phyloP scores from a whole-genome alignment of 805 yeast genomes.

The Candida ulmi region DNA sequence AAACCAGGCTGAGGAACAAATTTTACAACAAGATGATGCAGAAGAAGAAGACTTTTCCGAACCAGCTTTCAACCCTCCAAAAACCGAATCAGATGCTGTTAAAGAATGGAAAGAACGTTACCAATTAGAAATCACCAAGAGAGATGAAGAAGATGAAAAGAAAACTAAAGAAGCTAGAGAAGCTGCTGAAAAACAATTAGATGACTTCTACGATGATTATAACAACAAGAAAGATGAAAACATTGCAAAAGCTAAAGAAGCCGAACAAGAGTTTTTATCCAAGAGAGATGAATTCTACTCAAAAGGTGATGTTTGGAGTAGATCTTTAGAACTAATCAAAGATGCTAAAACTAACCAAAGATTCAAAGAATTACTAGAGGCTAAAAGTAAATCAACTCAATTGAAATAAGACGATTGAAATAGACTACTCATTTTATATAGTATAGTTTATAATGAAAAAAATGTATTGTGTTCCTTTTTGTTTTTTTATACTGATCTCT shows the following conservation, averaged over 20 bases:
- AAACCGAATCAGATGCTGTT: conserved; percentile 49
- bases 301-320: conserved; percentile 77
- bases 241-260: conserved; percentile 55
- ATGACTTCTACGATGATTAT: conserved; percentile 89
- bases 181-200: conserved; percentile 78
- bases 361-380: conserved; percentile 23
- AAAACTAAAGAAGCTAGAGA: conserved; percentile 62
- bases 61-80: conserved; percentile 22
- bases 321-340: conserved; percentile 50
- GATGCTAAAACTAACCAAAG: conserved; percentile 26
- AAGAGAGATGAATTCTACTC: conserved; percentile 74
- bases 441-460: too few species aligned
- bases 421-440: too few species aligned
- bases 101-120: conserved; percentile 80
- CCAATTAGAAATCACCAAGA: conserved; percentile 68
- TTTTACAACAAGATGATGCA: conserved; percentile 23
- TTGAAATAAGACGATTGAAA: too few species aligned
- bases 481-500: too few species aligned
- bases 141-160: conserved; percentile 66
- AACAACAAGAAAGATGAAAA: conserved; percentile 75
- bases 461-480: too few species aligned
- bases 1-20: conserved; percentile 27
- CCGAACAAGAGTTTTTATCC: conserved; percentile 64
- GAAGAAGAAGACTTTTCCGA: conserved; percentile 40
- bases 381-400: conserved; percentile 20